Evolutionary conservation across 169 alveolate genomes (phyloP).

Genomic region (Blepharisma undulans): DNA sequence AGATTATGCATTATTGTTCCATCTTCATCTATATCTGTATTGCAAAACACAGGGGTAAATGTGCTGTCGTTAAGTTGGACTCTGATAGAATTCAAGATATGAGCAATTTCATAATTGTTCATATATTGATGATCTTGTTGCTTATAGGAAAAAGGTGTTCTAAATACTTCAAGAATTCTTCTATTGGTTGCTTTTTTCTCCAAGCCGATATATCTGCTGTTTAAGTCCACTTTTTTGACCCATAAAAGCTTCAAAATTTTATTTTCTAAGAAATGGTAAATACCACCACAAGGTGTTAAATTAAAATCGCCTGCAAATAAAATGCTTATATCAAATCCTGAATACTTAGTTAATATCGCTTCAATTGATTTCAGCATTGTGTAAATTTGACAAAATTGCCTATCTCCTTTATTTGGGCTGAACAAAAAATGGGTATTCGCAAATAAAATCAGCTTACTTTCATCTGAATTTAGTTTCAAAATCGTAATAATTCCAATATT

Average conservation of each 20-base stretch:
- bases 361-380: background rate
- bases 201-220: background rate
- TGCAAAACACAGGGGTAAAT: background rate
- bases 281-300: background rate
- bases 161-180: background rate
- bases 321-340: background rate
- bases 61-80: background rate
- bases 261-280: background rate
- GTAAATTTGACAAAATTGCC: background rate
- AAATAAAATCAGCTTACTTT: background rate
- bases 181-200: background rate
- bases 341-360: background rate
- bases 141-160: background rate
- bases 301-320: slow-evolving; percentile 10
- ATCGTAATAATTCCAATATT: background rate
- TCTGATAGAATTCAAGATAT: background rate
- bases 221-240: background rate
- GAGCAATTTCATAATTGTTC: background rate
- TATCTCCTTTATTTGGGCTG: background rate
- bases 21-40: background rate
- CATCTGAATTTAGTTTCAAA: background rate
- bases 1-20: background rate
- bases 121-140: background rate
- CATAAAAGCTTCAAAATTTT: background rate
- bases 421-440: slow-evolving; percentile 3